Evolutionary conservation across 805 yeast genomes (phyloP), one percentile per base, ranked within the genome.

Genomic region (Ogataea saltuana): DNA sequence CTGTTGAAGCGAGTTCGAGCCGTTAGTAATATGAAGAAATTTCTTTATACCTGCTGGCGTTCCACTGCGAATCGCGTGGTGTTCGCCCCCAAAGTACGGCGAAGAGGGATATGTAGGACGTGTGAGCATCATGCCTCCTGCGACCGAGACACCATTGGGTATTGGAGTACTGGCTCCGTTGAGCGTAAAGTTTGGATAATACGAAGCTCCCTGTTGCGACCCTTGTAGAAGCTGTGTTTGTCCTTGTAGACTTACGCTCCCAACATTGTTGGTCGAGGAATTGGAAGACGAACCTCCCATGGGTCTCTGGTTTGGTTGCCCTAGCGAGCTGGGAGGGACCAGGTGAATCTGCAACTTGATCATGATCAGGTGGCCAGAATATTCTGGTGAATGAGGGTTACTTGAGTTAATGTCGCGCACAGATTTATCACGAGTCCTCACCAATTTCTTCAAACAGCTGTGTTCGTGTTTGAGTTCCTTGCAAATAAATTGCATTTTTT

Each of bases 21-120:
- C 71, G 4, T 69, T 65, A 0, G 88, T 79, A 42, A 87, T 70
- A 55, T 83, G 87, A 16, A 87, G 71, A 55, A 87, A 83, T 60
- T 81, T 80, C 35, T 57, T 63, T 5, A 53, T 47, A 11, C 48
- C 49, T 6, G 34, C 22, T 5, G 13, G 33, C 6, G 26, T 23
- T 9, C 32, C 44, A 8, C 21, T 21, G 10, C 29, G 13, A 26
- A 4, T 17, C 13, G 32, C 16, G 31, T 33, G 21, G 31, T 20
- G 29, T 22, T 35, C 21, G 16, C n/a, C 21, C 9, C 33, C 33
- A n/a, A 43, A 29, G 19, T 48, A 47, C 4, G 51, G 51, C n/a
- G 59, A 48, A 8, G 51, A 35, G 9, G 50, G 44, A 22, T 40
- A 43, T 19, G 23, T 18, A 11, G 45, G 42, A 22, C 45, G 40